phyloP scores from a whole-genome alignment of 495 filamentous ascomycete genomes.

The Tuber umbilicatum region DNA sequence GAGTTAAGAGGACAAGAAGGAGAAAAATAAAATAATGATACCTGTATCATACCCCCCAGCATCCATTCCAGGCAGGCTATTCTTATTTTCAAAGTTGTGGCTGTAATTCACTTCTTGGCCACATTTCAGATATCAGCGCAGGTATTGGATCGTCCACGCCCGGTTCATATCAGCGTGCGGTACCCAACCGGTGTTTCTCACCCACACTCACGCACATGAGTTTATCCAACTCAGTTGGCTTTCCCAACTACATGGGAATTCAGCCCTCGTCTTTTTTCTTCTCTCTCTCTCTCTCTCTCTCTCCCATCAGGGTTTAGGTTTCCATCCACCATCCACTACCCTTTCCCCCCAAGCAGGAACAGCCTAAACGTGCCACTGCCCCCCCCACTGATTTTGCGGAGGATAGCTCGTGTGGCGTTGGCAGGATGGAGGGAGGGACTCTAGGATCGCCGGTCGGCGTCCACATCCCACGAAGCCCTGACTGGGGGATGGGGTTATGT shows the following conservation, averaged over 20 bases:
- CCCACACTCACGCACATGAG: not conserved
- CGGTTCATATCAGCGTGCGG: not conserved
- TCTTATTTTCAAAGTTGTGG: not conserved
- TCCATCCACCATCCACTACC: constrained; percentile 3
- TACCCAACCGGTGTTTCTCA: not conserved
- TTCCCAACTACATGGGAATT: constrained; percentile 19
- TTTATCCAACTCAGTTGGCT: not conserved
- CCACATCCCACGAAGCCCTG: not conserved
- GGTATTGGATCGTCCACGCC: not conserved
- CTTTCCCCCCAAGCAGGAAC: constrained; percentile 9
- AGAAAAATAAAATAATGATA: not conserved
- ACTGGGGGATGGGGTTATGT: not conserved
- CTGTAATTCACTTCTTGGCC: not conserved
- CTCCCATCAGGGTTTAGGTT: constrained; percentile 28
- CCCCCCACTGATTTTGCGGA: constrained; percentile 20
- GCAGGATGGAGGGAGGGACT: constrained; percentile 10
- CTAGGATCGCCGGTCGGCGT: constrained; percentile 5
- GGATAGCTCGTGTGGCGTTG: constrained; percentile 34
- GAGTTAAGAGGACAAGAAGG: not conserved
- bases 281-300: not conserved
- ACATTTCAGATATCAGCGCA: not conserved
- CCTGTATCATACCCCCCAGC: not conserved
- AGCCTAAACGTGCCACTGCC: constrained; percentile 15
- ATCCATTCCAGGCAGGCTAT: not conserved
- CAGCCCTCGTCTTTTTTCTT: too few relatives aligned